Evolutionary conservation across 176 grass and related monocot species (phyloP).

Genomic region (Elymus sibiricus): DNA sequence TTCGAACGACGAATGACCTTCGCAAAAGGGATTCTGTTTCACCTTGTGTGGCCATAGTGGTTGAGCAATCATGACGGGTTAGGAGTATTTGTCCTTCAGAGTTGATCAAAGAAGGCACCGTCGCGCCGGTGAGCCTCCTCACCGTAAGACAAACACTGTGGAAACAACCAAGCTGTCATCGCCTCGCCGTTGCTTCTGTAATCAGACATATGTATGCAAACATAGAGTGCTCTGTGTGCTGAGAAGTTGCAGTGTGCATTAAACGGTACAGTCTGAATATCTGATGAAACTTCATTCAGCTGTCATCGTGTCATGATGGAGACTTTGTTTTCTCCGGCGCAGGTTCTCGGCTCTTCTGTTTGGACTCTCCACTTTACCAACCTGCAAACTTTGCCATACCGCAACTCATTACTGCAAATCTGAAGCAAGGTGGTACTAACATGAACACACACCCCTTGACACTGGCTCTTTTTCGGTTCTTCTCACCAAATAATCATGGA

Average conservation of each 20-base stretch:
- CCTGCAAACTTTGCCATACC: not conserved
- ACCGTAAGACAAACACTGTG: too few relatives aligned
- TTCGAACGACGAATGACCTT: constrained; percentile 13
- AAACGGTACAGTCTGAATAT: not conserved
- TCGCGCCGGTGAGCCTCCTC: too few relatives aligned
- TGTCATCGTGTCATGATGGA: not conserved
- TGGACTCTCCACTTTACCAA: not conserved
- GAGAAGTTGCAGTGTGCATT: not conserved
- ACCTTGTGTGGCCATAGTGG: not conserved
- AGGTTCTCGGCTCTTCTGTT: not conserved
- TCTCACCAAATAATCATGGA: constrained; percentile 25
- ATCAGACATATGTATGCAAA: not conserved
- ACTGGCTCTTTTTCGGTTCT: not conserved
- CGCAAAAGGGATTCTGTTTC: constrained; percentile 28
- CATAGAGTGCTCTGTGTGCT: not conserved
- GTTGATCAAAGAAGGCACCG: not conserved
- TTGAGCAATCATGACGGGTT: not conserved
- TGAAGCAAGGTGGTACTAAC: not conserved
- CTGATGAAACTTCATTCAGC: not conserved
- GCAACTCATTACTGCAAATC: not conserved
- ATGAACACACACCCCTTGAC: too few relatives aligned
- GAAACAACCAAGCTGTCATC: too few relatives aligned
- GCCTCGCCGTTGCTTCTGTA: constrained; percentile 15
- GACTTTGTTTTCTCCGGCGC: not conserved
- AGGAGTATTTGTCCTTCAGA: not conserved